Evolutionary conservation across 2,329 filamentous ascomycete species (phyloP).

Genomic region (Epichloe gansuensis): DNA sequence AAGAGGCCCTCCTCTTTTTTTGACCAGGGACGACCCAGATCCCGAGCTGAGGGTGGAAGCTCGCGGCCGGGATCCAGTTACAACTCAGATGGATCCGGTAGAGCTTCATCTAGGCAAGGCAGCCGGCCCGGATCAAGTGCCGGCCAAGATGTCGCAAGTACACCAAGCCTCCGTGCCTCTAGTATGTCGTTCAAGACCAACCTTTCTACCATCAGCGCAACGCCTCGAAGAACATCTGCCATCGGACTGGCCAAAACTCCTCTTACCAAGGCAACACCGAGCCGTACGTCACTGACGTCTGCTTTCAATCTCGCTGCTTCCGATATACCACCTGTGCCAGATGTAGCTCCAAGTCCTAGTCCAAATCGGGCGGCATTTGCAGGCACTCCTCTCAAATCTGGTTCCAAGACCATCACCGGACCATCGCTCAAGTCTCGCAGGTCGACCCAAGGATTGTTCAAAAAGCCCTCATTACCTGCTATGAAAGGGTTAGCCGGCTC

Average conservation of each 20-base stretch:
- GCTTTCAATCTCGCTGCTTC: conserved; percentile 15
- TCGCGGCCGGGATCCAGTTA: conserved; percentile 46
- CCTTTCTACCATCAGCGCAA: conserved; percentile 29
- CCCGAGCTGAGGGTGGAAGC: conserved; percentile 30
- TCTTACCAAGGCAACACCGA: conserved; percentile 12
- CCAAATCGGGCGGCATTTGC: conserved; percentile 22
- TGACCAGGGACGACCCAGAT: conserved; percentile 44
- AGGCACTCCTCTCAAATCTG: conserved; percentile 23
- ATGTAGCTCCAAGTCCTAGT: conserved; percentile 22
- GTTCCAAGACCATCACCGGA: conserved; percentile 32
- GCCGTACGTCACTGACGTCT: conserved; percentile 11
- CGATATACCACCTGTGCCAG: conserved; percentile 11
- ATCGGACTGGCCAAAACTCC: conserved; percentile 12
- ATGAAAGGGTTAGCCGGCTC: conserved; percentile 16
- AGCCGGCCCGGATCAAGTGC: conserved; percentile 44
- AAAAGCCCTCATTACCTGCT: conserved; percentile 39
- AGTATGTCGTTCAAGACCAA: conserved; percentile 31
- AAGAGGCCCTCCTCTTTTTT: conserved; percentile 63
- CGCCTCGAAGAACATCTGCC: conserved; percentile 23
- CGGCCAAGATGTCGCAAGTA: conserved; percentile 28
- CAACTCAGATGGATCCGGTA: conserved; percentile 46
- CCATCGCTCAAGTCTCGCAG: conserved; percentile 36
- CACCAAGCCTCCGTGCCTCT: conserved; percentile 29
- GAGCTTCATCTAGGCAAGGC: conserved; percentile 33
- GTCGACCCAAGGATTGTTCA: conserved; percentile 40